Conservation (phyloP, 2,329 filamentous ascomycete genomes). For the Orbilia javanica region DNA sequence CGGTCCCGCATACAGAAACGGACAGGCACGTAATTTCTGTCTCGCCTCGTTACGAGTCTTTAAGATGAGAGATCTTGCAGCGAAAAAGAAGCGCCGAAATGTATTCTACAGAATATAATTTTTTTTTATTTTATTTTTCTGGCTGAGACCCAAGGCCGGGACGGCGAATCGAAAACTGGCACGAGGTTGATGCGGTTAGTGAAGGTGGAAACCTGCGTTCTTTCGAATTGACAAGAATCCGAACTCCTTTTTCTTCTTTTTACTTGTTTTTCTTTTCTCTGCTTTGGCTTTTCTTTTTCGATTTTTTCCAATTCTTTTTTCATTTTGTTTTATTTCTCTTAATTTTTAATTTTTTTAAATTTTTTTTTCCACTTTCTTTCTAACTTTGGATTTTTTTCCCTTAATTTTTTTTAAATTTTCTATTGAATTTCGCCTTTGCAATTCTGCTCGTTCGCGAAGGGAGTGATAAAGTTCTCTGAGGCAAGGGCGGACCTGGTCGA, state of each 20-base stretch:
- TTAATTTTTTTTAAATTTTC: neutral
- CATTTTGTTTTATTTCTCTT: neutral
- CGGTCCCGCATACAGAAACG: constrained; percentile 23
- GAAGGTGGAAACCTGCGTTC: constrained; percentile 15
- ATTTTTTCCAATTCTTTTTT: neutral
- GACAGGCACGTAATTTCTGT: constrained; percentile 24
- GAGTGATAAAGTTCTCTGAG: constrained; percentile 35
- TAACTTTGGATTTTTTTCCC: neutral
- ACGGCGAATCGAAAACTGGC: constrained; percentile 30
- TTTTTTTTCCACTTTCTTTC: neutral
- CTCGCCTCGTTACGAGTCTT: constrained; percentile 44
- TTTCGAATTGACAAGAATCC: neutral
- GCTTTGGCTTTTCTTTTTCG: neutral
- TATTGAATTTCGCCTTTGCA: constrained; percentile 4
- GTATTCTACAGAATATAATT: too few species aligned
- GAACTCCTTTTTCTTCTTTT: constrained; percentile 29
- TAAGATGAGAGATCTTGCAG: constrained; percentile 23
- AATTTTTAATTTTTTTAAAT: neutral
- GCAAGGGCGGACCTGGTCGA: constrained; percentile 41
- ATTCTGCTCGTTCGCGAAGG: constrained; percentile 12
- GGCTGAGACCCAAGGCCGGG: constrained; percentile 8
- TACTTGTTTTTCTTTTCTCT: constrained; percentile 23
- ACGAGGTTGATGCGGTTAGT: constrained; percentile 27
- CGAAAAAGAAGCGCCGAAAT: constrained; percentile 20
- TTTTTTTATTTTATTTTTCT: constrained; percentile 5